Base-by-base conservation (phyloP, 768 basidiomycete species). In the Brasilioporus rufonigricans region DNA sequence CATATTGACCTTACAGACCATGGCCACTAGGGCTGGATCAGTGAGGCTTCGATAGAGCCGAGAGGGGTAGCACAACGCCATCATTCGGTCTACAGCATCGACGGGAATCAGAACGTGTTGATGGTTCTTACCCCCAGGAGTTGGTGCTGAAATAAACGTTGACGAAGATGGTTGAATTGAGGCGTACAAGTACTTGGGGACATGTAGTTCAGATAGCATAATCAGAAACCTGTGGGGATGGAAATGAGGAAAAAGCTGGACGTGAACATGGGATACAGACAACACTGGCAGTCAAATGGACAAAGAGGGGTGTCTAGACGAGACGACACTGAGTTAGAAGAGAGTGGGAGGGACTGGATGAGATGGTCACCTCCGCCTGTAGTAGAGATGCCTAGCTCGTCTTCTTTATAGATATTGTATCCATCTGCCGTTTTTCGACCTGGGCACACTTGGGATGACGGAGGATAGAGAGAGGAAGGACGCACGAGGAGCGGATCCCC, bases 211-310 rank as follows among this genome's bases (percentile, higher is more conserved):
- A 16, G 18, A 14, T 26, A 13, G 19, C 11, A 18, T 45, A 8
- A 18, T 70, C 52, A 71, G 41, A 70, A 71, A 56, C 70, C 70
- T 71, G 57, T 13, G 26, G 18, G 31, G 29, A 23, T 40, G 31
- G 43, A 13, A 26, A 33, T 39, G n/a, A 55, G 48, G 33, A 31
- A 27, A 44, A 24, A 10, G 13, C 4, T 13, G 23, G n/a, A 3
- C 6, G 18, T 13, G 9, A 19, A 39, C 23, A 35, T n/a, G 35
- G 33, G 36, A 23, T 44, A 76, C 89, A 72, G 63, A 91, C 92
- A 93, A 63, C 92, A 93, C 35, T 89, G 77, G 69, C 92, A 93
- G 68, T 93, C 92, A 65, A 93, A 93, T 7, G 92, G 92, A 73
- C 91, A 93, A 38, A 89, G 69, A 4, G 88, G 81, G 0, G 91